These are phyloP conservation scores for Aspergillus funiculosus DNA, from an alignment of 495 filamentous ascomycete genomes.

Conservation along the genomic window DNA sequence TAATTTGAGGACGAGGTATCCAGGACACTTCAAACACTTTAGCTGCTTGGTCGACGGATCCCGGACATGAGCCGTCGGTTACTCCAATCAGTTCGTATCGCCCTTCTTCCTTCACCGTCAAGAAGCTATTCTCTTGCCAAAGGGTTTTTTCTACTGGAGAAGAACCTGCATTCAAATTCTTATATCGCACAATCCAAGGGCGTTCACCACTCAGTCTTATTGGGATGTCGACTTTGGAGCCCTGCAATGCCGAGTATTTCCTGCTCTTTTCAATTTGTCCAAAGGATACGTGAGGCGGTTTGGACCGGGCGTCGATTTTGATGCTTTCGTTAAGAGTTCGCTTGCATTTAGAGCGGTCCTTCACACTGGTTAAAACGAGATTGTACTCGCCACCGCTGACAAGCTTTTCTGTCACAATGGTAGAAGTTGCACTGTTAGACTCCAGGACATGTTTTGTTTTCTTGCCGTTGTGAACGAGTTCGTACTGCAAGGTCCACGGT, in stretches of 20 bases:
- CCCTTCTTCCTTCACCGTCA: conserved; percentile 61
- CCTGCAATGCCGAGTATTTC: conserved; percentile 67
- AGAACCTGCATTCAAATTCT: conserved; percentile 49
- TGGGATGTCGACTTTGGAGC: conserved; percentile 64
- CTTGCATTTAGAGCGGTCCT: conserved; percentile 81
- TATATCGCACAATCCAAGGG: conserved; percentile 75
- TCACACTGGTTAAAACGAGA: conserved; percentile 72
- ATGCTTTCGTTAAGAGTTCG: conserved; percentile 72
- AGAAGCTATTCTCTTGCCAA: conserved; percentile 60
- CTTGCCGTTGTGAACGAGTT: conserved; percentile 85
- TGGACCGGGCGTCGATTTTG: conserved; percentile 78
- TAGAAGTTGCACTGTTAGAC: conserved; percentile 53
- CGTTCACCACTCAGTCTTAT: conserved; percentile 74
- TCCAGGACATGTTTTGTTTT: conserved; percentile 60
- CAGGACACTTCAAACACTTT: conserved; percentile 74
- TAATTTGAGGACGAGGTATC: conserved; percentile 72
- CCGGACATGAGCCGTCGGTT: conserved; percentile 71
- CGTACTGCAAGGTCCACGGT: conserved; percentile 88
- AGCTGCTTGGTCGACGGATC: conserved; percentile 64
- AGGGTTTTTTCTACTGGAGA: conserved; percentile 45
- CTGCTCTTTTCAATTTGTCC: conserved; percentile 74
- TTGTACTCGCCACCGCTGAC: conserved; percentile 81
- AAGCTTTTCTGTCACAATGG: conserved; percentile 68
- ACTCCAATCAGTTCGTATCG: conserved; percentile 74
- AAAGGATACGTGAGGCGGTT: conserved; percentile 79